Percentiles rank a stretch among this genome's conserved stretches.
These are phyloP conservation scores for Fragilaria crotonensis DNA, from an alignment of 108 stramenopile species.

Conservation along the genomic window DNA sequence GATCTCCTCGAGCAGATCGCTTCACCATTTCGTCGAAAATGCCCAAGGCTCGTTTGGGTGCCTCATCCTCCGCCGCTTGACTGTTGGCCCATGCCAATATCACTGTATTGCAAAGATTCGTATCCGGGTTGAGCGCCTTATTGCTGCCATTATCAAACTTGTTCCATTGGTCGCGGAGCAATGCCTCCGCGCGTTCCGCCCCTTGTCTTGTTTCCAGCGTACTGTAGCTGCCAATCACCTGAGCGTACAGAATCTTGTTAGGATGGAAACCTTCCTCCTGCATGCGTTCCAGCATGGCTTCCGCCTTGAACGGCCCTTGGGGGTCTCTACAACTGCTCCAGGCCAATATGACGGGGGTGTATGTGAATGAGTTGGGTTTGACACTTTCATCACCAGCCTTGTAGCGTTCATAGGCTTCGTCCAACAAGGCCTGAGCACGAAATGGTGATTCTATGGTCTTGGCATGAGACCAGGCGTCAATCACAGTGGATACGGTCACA, in stretches of 20 bases:
- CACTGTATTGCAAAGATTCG: too few species aligned
- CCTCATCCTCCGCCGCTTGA: too few species aligned
- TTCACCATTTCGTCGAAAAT: too few species aligned
- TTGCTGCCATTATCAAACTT: too few species aligned
- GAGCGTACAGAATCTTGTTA: conserved; percentile 29
- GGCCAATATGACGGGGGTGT: conserved; percentile 42
- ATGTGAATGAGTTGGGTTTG: conserved; percentile 34
- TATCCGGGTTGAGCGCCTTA: too few species aligned
- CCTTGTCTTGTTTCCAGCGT: conserved; percentile 28
- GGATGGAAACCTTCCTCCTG: conserved; percentile 7
- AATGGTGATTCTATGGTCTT: conserved; percentile 26
- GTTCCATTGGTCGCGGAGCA: conserved; percentile 39
- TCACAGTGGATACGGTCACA: conserved; percentile 33
- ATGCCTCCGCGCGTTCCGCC: conserved; percentile 23
- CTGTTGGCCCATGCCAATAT: too few species aligned
- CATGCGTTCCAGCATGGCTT: conserved; percentile 28
- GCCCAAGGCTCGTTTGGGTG: too few species aligned
- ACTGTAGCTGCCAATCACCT: conserved; percentile 37
- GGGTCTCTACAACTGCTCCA: conserved; percentile 21
- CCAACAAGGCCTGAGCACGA: conserved; percentile 26
- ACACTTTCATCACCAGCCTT: conserved; percentile 16
- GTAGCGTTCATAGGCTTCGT: conserved; percentile 18
- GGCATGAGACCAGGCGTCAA: conserved; percentile 44
- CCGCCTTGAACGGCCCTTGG: conserved; percentile 6
- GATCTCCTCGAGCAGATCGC: too few species aligned